Base-by-base conservation (phyloP, 306 rosid species). In the Castanopsis chinensis region DNA sequence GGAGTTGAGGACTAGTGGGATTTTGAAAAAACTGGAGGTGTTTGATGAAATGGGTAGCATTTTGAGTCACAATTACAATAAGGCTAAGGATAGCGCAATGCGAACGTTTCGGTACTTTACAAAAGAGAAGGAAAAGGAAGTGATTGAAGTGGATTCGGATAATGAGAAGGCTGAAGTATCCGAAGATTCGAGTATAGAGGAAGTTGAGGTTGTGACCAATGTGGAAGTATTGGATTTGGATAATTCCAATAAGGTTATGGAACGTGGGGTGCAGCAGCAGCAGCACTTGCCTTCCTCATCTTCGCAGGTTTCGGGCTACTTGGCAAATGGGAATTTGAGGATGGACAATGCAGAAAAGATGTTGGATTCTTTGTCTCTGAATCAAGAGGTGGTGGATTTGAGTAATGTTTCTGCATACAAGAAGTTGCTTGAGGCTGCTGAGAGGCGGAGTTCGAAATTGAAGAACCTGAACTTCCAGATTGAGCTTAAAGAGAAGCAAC, bases 121-220 rank as follows among this genome's bases (percentile, higher is more conserved):
- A 4, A 67, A 67, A 41, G 30, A 5, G 0, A 73, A 78, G 84
- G 84, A 76, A 25, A 78, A 89, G 69, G 92, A 83, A 72, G 91
- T 89, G 61, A 80, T 88, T 11, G 94, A 87, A 14, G 83, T 87
- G 81, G 97, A 91, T 77, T 21, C 73, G 0, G 91, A 90, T 58
- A 80, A 76, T 8, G 72, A 78, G 69, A 70, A 79, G 12, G 53
- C 54, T 10, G 87, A 12, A 23, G 83, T 77, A 69, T 85, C 84
- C 11, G 91, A 83, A 23, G 92, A 91, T 86, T 95, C 91, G 14
- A 84, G 84, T 27, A 54, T 76, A 6, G 92, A 83, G 41, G 96
- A 83, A 63, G 83, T 89, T 60, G 91, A 71, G 82, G 83, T 60
- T 73, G 86, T 87, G 80, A 75, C 27, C 41, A 82, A 83, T 78